phyloP scores from a whole-genome alignment of 345 rosid species.

The Dovyalis caffra region DNA sequence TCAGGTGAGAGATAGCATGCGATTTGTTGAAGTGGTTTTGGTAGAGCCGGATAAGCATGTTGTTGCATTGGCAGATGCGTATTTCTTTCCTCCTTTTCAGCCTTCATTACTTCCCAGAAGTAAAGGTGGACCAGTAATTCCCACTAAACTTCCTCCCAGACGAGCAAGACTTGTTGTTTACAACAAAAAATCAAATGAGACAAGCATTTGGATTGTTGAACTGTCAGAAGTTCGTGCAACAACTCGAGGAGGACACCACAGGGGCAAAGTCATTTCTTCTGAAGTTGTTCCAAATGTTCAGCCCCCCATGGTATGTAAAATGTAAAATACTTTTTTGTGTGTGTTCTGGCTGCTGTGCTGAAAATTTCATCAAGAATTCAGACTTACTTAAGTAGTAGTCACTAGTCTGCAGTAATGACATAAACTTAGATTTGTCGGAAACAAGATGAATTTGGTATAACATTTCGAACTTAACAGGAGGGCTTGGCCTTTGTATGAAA shows the following conservation, averaged over 20 bases:
- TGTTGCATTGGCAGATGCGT: slow-evolving; percentile 90
- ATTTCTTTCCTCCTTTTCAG: slow-evolving; percentile 94
- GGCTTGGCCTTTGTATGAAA: background rate
- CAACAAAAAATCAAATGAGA: slow-evolving; percentile 79
- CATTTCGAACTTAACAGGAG: no score
- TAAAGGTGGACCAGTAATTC: slow-evolving; percentile 81
- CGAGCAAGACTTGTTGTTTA: slow-evolving; percentile 79
- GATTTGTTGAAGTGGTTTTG: slow-evolving; percentile 81
- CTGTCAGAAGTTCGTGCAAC: slow-evolving; percentile 87
- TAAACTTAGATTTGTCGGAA: no score
- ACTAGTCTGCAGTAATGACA: background rate
- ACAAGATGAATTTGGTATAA: no score
- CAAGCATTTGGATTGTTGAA: slow-evolving; percentile 80
- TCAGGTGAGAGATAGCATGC: slow-evolving; percentile 92
- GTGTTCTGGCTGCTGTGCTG: background rate
- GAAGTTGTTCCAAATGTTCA: slow-evolving; percentile 76
- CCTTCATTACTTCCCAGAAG: slow-evolving; percentile 87
- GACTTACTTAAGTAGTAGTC: no score
- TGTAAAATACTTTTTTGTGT: background rate
- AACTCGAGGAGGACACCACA: slow-evolving; percentile 90
- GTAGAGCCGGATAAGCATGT: slow-evolving; percentile 75
- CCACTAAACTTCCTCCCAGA: slow-evolving; percentile 84
- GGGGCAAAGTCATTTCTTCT: slow-evolving; percentile 84
- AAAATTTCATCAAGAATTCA: background rate
- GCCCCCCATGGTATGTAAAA: slow-evolving; percentile 72